Conservation (phyloP, 345 rosid genomes). For the Syzygium grande region DNA sequence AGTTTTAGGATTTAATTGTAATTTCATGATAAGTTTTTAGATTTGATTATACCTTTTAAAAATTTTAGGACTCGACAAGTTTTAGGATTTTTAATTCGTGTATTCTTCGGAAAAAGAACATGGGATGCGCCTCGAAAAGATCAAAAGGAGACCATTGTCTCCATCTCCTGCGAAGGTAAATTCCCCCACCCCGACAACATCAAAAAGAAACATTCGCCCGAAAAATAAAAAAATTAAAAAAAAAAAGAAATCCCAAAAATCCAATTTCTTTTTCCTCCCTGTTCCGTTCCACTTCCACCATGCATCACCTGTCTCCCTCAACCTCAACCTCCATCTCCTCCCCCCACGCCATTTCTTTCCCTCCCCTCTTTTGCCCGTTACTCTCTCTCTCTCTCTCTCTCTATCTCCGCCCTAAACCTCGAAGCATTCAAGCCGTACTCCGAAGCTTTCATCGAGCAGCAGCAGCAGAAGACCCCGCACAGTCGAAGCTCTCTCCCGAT, state of each 20-base stretch:
- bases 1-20: too few relatives aligned
- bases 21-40: too few relatives aligned
- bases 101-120: too few relatives aligned
- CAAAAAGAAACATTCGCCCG: background rate
- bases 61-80: too few relatives aligned
- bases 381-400: background rate
- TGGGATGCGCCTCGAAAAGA: background rate
- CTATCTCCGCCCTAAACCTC: background rate
- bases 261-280: background rate
- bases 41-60: too few relatives aligned
- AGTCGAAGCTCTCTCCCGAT: background rate
- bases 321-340: background rate
- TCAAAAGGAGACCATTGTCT: background rate
- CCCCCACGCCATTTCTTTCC: background rate
- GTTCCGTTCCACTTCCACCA: too few relatives aligned
- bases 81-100: too few relatives aligned
- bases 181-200: too few relatives aligned
- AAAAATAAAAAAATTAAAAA: background rate
- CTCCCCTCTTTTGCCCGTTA: background rate
- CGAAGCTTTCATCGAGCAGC: background rate
- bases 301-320: background rate
- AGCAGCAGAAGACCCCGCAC: background rate
- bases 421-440: background rate
- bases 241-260: fast-evolving
- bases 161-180: background rate